Base-by-base conservation (phyloP, 2,329 filamentous ascomycete species). In the Fusarium concolor region DNA sequence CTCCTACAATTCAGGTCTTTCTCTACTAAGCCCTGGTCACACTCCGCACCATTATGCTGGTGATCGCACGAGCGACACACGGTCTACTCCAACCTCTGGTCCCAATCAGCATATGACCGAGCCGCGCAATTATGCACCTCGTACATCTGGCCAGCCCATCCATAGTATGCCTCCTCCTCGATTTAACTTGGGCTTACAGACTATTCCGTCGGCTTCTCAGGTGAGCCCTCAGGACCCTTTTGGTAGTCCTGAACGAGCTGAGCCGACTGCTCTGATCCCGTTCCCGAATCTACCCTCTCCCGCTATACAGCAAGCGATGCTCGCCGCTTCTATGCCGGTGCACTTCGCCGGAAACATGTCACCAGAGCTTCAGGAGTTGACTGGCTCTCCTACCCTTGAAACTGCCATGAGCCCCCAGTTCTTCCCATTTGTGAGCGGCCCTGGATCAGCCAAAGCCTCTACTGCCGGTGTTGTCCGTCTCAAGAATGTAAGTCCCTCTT, bases 391-490 rank as follows among this genome's bases (percentile, higher is more conserved):
- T 0, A 74, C 67, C 7, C 49, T 79, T 1, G 65, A 76, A 3
- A 65, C 68, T 2, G 80, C 83, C 8, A 68, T 85, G 56, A 70
- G 77, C 15, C 72, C 78, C 0, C 61, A 68, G 8, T 80, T 81
- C 63, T 84, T 86, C 45, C 85, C 85, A 0, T 87, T 87, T 60
- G 65, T 81, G 1, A 82, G 84, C 60, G 75, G 77, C 9, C 77
- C 76, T 5, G 72, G 75, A 9, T 71, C 77, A 43, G 64, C 74
- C 2, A 68, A 74, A 10, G 71, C 76, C 0, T 65, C 72, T 12
- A 77, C 76, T 37, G 63, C 78, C 33, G 85, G 83, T 4, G 84
- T 87, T 2, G 74, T 87, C 20, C 82, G 82, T 62, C 77, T 88
- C 31, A 79, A 74, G 51, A 87, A 87, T 39, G 85, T 86, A 70